phyloP scores from a whole-genome alignment of 495 filamentous ascomycete genomes.

The Penicillium samsonianum region DNA sequence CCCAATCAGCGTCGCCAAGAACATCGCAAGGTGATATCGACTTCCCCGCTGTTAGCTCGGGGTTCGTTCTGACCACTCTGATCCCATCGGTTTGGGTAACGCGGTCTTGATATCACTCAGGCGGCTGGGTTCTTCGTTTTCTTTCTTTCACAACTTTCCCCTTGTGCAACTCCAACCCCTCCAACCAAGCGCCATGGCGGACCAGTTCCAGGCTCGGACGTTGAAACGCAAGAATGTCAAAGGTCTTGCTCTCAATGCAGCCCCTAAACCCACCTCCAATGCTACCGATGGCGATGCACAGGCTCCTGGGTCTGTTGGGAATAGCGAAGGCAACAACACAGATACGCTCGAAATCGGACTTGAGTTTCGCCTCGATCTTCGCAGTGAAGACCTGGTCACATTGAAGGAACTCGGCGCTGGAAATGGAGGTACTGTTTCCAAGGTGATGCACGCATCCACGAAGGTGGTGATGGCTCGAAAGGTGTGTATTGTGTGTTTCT shows the following conservation, averaged over 20 bases:
- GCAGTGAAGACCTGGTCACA: slow-evolving; percentile 87
- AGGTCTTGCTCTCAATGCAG: slow-evolving; percentile 78
- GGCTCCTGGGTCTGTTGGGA: slow-evolving; percentile 60
- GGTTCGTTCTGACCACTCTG: slow-evolving; percentile 20
- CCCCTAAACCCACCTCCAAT: slow-evolving; percentile 58
- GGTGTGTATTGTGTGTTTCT: slow-evolving; percentile 52
- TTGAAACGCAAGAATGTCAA: slow-evolving; percentile 98
- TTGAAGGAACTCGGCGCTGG: slow-evolving; percentile 93
- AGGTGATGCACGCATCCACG: slow-evolving; percentile 92
- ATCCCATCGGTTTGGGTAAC: slow-evolving; percentile 21
- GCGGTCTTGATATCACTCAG: slow-evolving; percentile 12
- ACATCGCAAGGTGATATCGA: slow-evolving; percentile 36
- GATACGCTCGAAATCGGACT: slow-evolving; percentile 94
- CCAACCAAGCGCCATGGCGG: slow-evolving; percentile 63
- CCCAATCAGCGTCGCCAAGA: slow-evolving; percentile 38
- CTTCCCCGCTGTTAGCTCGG: slow-evolving; percentile 36
- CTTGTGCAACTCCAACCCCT: slow-evolving; percentile 14
- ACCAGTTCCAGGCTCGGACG: slow-evolving; percentile 82
- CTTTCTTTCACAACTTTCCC: slow-evolving; percentile 4
- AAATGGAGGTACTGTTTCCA: slow-evolving; percentile 97
- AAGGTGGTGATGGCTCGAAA: slow-evolving; percentile 97
- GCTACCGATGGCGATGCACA: slow-evolving; percentile 62
- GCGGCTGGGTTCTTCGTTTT: slow-evolving; percentile 6
- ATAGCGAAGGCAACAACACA: slow-evolving; percentile 57
- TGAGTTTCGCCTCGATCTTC: slow-evolving; percentile 90